Evolutionary conservation across 2,329 filamentous ascomycete species (phyloP).

Genomic region (Aspergillus jensenii): DNA sequence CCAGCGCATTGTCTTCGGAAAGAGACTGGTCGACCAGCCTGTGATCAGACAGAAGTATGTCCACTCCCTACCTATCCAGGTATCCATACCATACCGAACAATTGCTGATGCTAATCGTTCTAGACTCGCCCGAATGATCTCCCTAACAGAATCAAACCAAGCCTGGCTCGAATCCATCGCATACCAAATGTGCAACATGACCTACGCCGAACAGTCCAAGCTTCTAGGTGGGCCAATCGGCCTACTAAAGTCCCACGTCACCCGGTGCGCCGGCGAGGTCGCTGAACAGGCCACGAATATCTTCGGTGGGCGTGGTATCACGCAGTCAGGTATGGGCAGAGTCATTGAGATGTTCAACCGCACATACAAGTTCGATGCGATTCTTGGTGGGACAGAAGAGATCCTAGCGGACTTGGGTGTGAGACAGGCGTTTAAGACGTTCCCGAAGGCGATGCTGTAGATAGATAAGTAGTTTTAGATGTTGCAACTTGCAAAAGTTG

Average conservation of each 20-base stretch:
- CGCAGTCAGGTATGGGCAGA: constrained; percentile 78
- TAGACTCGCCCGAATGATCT: constrained; percentile 82
- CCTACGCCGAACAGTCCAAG: constrained; percentile 72
- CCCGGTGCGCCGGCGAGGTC: constrained; percentile 75
- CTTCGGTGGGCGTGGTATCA: constrained; percentile 78
- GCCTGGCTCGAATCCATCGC: constrained; percentile 82
- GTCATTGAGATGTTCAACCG: constrained; percentile 82
- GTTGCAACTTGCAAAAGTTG: neutral
- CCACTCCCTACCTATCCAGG: neutral
- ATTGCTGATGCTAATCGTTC: too few relatives aligned
- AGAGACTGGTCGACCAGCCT: constrained; percentile 78
- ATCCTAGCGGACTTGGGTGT: constrained; percentile 79
- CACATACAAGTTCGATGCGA: constrained; percentile 78
- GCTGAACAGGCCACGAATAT: constrained; percentile 83
- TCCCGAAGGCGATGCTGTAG: constrained; percentile 81
- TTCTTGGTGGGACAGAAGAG: constrained; percentile 79
- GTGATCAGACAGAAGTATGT: constrained; percentile 73
- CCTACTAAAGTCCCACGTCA: constrained; percentile 75
- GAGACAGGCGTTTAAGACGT: constrained; percentile 77
- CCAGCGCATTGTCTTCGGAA: constrained; percentile 80
- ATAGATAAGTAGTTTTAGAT: neutral
- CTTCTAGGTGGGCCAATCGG: constrained; percentile 78
- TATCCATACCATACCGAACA: neutral
- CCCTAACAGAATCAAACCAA: constrained; percentile 76
- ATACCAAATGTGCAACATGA: constrained; percentile 86